These are phyloP conservation scores for Penicillium crystallinum DNA, from an alignment of 495 filamentous ascomycete species.

Conservation along the genomic window DNA sequence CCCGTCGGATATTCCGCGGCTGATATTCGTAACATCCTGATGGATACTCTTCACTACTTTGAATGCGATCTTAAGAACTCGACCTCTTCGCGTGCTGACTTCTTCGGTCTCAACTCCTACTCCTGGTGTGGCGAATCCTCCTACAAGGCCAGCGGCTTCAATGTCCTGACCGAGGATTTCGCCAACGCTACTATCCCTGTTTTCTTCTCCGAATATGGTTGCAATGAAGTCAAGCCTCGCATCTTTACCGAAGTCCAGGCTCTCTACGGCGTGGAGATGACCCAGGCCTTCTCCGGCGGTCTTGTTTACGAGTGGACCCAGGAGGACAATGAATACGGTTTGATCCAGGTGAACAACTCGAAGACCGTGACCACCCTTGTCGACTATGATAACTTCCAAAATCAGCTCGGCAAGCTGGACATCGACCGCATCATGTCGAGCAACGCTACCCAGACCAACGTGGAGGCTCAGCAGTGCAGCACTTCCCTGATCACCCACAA, in stretches of 20 bases:
- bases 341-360: conserved; percentile 65
- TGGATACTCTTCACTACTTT: conserved; percentile 79
- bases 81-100: conserved; percentile 62
- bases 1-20: conserved; percentile 94
- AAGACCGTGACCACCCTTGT: conserved; percentile 55
- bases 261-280: conserved; percentile 80
- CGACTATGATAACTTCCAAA: conserved; percentile 74
- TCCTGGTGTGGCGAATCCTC: conserved; percentile 83
- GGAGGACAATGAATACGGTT: conserved; percentile 75
- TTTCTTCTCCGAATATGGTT: conserved; percentile 97
- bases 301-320: conserved; percentile 84
- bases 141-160: conserved; percentile 65
- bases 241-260: conserved; percentile 75
- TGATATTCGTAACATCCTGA: conserved; percentile 73
- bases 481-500: conserved; percentile 54
- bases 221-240: conserved; percentile 76
- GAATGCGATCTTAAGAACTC: conserved; percentile 69
- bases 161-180: conserved; percentile 68
- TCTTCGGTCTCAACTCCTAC: conserved; percentile 95
- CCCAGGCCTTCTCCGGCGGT: conserved; percentile 72
- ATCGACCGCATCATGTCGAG: conserved; percentile 56
- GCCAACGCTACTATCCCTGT: conserved; percentile 69
- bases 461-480: conserved; percentile 55
- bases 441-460: conserved; percentile 46
- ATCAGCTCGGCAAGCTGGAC: conserved; percentile 70